Conservation (phyloP, 164 flowering plant species). For the Protea cynaroides region DNA sequence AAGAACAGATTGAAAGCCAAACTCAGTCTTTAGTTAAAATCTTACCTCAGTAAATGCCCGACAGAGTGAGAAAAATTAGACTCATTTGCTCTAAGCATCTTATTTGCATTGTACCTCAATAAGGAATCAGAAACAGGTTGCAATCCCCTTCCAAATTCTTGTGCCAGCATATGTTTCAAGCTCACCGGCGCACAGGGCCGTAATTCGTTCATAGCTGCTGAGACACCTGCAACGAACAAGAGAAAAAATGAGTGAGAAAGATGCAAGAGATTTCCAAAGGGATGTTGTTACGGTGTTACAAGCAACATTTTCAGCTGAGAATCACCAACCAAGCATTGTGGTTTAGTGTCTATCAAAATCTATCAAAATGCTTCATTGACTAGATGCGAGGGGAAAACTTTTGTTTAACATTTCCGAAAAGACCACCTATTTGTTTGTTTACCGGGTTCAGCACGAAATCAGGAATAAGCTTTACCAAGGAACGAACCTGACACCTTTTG, state of each 20-base stretch:
- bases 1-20: background rate
- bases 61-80: slow-evolving; percentile 80
- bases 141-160: slow-evolving; percentile 74
- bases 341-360: no score
- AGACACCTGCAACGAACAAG: slow-evolving; percentile 55
- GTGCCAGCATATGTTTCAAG: slow-evolving; percentile 71
- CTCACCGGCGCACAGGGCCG: slow-evolving; percentile 98
- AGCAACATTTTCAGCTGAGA: background rate
- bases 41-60: slow-evolving; percentile 85
- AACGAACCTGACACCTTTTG: no score
- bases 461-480: no score
- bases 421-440: no score
- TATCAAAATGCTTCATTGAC: background rate
- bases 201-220: slow-evolving; percentile 90
- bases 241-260: slow-evolving; percentile 2
- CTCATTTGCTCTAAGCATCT: slow-evolving; percentile 80
- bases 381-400: no score
- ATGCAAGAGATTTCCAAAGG: background rate
- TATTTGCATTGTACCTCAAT: slow-evolving; percentile 64
- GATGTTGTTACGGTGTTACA: background rate
- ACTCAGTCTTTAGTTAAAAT: background rate
- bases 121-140: slow-evolving; percentile 78
- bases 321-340: background rate
- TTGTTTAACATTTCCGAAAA: no score
- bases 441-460: no score